A percentile compares a stretch with the other conserved stretches of the same genome.
phyloP scores from a whole-genome alignment of 192 early-diverging fungal species.

The Funneliformis geosporum region DNA sequence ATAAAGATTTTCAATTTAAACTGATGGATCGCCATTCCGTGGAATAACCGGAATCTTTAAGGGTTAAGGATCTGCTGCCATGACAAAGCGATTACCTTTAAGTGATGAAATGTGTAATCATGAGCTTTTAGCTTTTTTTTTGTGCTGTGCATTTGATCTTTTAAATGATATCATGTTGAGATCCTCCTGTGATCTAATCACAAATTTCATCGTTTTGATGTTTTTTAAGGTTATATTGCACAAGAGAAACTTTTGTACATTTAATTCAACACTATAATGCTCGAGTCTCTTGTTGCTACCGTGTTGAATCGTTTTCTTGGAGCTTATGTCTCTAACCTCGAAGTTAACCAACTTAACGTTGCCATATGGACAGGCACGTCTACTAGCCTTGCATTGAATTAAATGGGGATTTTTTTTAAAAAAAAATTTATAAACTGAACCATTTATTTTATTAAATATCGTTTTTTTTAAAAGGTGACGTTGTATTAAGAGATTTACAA shows the following conservation, averaged over 20 bases:
- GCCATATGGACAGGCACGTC: slow-evolving; percentile 93
- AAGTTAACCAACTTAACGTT: slow-evolving; percentile 91
- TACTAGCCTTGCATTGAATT: not conserved
- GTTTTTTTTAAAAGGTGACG: slow-evolving; percentile 72
- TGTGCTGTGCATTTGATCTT: not conserved
- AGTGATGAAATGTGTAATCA: no score
- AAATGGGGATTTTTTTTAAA: not conserved
- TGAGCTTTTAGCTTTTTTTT: no score
- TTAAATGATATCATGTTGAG: not conserved
- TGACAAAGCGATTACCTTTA: no score
- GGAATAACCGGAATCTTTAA: no score
- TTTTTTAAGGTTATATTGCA: no score
- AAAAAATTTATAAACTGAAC: no score
- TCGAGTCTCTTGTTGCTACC: slow-evolving; percentile 76
- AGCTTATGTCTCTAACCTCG: slow-evolving; percentile 93
- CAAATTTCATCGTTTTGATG: not conserved
- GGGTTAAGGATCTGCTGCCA: no score
- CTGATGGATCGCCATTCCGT: no score
- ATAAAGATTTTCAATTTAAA: no score
- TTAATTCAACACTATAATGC: slow-evolving; percentile 50
- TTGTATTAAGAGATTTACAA: slow-evolving; percentile 88
- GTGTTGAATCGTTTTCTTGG: slow-evolving; percentile 85
- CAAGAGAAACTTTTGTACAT: not conserved
- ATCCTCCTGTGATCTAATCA: not conserved
- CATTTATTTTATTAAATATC: not conserved